A percentile compares a stretch with the other conserved stretches of the same genome.
Evolutionary conservation across 2,329 filamentous ascomycete genomes (phyloP).

Genomic region (Rutstroemia sp.): DNA sequence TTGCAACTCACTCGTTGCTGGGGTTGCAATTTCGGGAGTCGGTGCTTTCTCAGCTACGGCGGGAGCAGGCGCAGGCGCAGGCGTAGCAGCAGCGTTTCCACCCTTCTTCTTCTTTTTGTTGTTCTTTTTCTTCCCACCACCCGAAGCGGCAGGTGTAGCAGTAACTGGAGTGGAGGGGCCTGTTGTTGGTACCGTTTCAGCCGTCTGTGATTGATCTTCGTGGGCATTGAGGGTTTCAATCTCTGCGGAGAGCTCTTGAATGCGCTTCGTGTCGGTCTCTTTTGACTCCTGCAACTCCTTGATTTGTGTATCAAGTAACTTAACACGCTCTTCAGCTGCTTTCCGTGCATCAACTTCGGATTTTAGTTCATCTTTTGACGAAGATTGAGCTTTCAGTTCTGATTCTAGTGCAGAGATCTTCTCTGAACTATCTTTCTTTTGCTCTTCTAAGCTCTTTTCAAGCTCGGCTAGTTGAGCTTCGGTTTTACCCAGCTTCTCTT

Average conservation of each 20-base stretch:
- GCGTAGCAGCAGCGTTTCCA: constrained; percentile 22
- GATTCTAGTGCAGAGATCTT: constrained; percentile 18
- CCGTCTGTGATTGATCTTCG: constrained; percentile 9
- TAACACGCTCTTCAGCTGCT: constrained; percentile 16
- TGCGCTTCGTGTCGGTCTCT: constrained; percentile 15
- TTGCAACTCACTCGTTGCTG: constrained; percentile 16
- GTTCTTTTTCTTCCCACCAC: constrained; percentile 67
- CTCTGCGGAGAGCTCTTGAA: constrained; percentile 20
- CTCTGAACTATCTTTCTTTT: constrained; percentile 17
- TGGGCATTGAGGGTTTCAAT: constrained; percentile 16
- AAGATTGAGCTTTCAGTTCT: constrained; percentile 15
- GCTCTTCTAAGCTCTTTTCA: constrained; percentile 16
- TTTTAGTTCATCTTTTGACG: constrained; percentile 13
- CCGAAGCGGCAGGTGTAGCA: constrained; percentile 26
- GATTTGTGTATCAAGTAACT: constrained; percentile 19
- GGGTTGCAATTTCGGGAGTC: constrained; percentile 8
- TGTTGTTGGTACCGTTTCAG: constrained; percentile 16
- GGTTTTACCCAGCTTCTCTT: constrained; percentile 22
- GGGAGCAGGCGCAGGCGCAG: constrained; percentile 19
- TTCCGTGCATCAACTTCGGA: constrained; percentile 14
- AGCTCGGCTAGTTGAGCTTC: constrained; percentile 20
- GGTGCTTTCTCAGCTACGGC: constrained; percentile 12
- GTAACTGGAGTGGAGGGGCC: constrained; percentile 35
- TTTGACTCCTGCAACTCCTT: constrained; percentile 19
- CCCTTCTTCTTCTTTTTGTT: constrained; percentile 67